Percentiles rank a stretch among this genome's conserved stretches.
Conservation (phyloP, 306 rosid genomes). For the Prunus mume region DNA sequence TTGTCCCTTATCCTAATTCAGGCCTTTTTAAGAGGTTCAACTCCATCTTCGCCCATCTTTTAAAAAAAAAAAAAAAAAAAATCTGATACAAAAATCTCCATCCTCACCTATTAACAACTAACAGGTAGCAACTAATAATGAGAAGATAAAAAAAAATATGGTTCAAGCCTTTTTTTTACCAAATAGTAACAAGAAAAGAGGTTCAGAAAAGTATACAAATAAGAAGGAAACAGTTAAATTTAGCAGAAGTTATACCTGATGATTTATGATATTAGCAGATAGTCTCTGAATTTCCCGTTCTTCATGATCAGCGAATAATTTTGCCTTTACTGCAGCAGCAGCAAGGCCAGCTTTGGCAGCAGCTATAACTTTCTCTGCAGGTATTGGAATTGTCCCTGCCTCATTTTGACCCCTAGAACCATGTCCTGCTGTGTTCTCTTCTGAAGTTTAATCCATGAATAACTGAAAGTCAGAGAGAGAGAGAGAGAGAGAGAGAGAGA, state of each 20-base stretch:
- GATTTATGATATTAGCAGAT: slow-evolving; percentile 88
- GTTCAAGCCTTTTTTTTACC: neutral
- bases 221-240: neutral
- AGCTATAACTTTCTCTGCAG: slow-evolving; percentile 71
- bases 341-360: slow-evolving; percentile 95
- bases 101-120: neutral
- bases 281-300: slow-evolving; percentile 99
- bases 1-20: slow-evolving; percentile 17
- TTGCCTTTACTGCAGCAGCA: slow-evolving; percentile 97
- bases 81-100: neutral
- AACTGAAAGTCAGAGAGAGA: slow-evolving; percentile 1
- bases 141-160: neutral
- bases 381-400: slow-evolving; percentile 54
- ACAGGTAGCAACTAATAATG: neutral
- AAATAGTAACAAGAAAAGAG: neutral
- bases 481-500: neutral
- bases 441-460: slow-evolving; percentile 39
- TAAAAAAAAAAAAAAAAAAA: too few species aligned
- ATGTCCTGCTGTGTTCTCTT: slow-evolving; percentile 52
- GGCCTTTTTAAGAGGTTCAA: slow-evolving; percentile 21
- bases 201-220: neutral
- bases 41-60: slow-evolving; percentile 4
- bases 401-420: slow-evolving; percentile 60
- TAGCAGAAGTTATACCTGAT: slow-evolving; percentile 61
- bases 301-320: slow-evolving; percentile 95